These are phyloP conservation scores for Rhynchospora pubera DNA, from an alignment of 176 grass and related monocot genomes.

Conservation along the genomic window DNA sequence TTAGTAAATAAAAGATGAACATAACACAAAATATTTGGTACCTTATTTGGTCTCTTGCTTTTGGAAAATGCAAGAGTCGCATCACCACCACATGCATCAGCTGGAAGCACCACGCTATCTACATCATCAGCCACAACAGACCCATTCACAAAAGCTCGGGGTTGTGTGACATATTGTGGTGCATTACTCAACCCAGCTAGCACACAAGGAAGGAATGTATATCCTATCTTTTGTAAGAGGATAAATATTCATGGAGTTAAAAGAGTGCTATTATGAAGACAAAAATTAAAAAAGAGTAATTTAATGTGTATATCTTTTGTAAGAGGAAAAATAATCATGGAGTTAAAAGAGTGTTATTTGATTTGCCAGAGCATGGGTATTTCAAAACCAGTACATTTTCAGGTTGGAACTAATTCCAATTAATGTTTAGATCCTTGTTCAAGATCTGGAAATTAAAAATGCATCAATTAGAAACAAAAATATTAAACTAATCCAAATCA, in stretches of 20 bases:
- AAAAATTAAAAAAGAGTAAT: no score
- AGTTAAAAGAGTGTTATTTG: background rate
- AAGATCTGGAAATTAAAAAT: background rate
- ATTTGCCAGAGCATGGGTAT: background rate
- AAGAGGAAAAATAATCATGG: constrained; percentile 1
- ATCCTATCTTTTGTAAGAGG: constrained; percentile 55
- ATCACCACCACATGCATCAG: constrained; percentile 73
- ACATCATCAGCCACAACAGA: constrained; percentile 62
- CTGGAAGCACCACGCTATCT: constrained; percentile 80
- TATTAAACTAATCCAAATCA: background rate
- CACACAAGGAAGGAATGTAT: constrained; percentile 91
- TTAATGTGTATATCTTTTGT: constrained; percentile 73
- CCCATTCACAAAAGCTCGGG: constrained; percentile 22
- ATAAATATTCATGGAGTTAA: background rate
- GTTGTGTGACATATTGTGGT: constrained; percentile 62
- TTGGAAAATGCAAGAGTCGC: constrained; percentile 70
- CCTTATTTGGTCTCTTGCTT: constrained; percentile 52
- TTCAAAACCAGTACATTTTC: background rate
- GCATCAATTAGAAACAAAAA: background rate
- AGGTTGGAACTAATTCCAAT: background rate
- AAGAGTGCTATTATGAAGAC: background rate
- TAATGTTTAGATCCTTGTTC: background rate
- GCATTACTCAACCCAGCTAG: constrained; percentile 76
- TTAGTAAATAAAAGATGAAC: background rate
- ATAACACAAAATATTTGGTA: background rate